phyloP scores from a whole-genome alignment of 2,329 filamentous ascomycete species.

The Colletotrichum nymphaeae region DNA sequence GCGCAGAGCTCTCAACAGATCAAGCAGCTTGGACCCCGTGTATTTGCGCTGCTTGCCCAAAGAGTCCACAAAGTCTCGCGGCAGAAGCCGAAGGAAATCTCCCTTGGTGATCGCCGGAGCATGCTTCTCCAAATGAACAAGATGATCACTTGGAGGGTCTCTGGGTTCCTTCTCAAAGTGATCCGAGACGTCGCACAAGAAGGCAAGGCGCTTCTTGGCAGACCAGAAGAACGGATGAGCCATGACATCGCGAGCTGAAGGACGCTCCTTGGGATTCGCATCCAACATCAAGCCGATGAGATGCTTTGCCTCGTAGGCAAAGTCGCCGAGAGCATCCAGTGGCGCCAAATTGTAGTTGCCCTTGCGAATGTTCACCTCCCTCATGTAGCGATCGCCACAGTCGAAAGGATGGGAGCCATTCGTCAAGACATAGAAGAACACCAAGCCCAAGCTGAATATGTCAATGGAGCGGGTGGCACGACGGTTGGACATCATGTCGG shows the following conservation, averaged over 20 bases:
- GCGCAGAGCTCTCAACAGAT: slow-evolving; percentile 86
- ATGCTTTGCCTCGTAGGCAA: slow-evolving; percentile 87
- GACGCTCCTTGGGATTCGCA: slow-evolving; percentile 66
- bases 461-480: slow-evolving; percentile 96
- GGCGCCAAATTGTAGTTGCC: slow-evolving; percentile 79
- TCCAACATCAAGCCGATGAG: slow-evolving; percentile 84
- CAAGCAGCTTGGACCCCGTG: slow-evolving; percentile 83
- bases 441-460: slow-evolving; percentile 94
- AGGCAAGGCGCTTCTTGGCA: slow-evolving; percentile 86
- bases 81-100: slow-evolving; percentile 83
- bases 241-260: slow-evolving; percentile 83
- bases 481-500: slow-evolving; percentile 72
- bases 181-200: slow-evolving; percentile 96
- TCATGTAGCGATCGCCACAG: slow-evolving; percentile 92
- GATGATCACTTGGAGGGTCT: slow-evolving; percentile 79
- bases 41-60: slow-evolving; percentile 97
- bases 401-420: slow-evolving; percentile 94
- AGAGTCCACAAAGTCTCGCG: slow-evolving; percentile 86
- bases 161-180: slow-evolving; percentile 94
- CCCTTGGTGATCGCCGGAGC: slow-evolving; percentile 67
- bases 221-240: slow-evolving; percentile 98
- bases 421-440: slow-evolving; percentile 99
- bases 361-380: slow-evolving; percentile 97
- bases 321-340: slow-evolving; percentile 82
- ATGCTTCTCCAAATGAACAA: slow-evolving; percentile 69